Base-by-base conservation (phyloP, 768 basidiomycete genomes). In the Xanthoconium purpureum region DNA sequence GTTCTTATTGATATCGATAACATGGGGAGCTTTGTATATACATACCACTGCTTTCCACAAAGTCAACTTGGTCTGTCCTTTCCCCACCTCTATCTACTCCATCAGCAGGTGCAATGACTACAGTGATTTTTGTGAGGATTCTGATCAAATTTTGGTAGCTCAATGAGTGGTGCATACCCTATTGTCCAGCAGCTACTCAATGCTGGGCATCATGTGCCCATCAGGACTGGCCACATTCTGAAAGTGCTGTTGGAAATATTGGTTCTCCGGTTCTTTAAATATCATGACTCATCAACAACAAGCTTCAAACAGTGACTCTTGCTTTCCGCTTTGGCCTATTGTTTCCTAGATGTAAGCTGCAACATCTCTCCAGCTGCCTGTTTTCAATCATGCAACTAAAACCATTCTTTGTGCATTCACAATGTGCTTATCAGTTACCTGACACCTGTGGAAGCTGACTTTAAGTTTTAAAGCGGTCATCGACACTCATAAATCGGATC, bases 171-270 rank as follows among this genome's bases (percentile, higher is more conserved):
- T n/a, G n/a, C 37, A 29, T 45, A 58, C 30, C 0, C 50, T 12
- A 48, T 59, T 45, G 56, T 49, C 24, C 50, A 58, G 12, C 47
- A 59, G 6, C 15, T 59, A 15, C n/a, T 52, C 18, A 18, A 52
- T 13, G 48, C 46, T n/a, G 36, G 30, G 6, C 50, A 59, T 29
- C 30, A 11, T 14, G 39, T 49, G 18, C 49, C 53, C 13, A 32
- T 50, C 30, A 45, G 76, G 58, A 66, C 88, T 84, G 50, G 73
- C 70, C 20, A 75, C 67, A 36, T 78, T 72, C 62, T 85, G 81
- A 13, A 83, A 54, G 73, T 87, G 85, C 63, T 87, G 58, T 59
- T 18, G 68, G 57, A 24, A n/a, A n/a, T n/a, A n/a, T n/a, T n/a
- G n/a, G n/a, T n/a, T n/a, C n/a, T n/a, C n/a, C n/a, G n/a, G n/a